A percentile compares a stretch with the other conserved stretches of the same genome.
Conservation (phyloP, 257 asterid species). For the Solanum etuberosum region DNA sequence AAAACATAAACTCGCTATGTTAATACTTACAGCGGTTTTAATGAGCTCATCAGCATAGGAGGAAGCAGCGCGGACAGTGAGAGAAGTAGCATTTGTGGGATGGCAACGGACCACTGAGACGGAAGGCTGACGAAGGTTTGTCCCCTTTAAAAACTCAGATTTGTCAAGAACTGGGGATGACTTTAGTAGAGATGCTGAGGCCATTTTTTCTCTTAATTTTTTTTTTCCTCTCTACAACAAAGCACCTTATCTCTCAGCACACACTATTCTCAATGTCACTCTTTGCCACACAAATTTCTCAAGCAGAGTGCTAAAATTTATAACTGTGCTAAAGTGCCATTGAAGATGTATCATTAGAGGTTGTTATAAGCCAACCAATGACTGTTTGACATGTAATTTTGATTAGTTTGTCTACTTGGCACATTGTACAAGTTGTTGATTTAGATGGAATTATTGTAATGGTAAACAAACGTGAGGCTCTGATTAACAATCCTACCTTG, state of each 20-base stretch:
- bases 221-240: not conserved
- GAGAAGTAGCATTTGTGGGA: slow-evolving; percentile 29
- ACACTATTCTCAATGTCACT: slow-evolving; percentile 10
- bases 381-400: slow-evolving; percentile 20
- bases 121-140: slow-evolving; percentile 49
- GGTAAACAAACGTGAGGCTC: slow-evolving; percentile 22
- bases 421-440: slow-evolving; percentile 20
- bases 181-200: slow-evolving; percentile 82
- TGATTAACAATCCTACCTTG: not conserved
- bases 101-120: slow-evolving; percentile 36
- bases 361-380: slow-evolving; percentile 46
- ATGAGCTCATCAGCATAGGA: slow-evolving; percentile 86
- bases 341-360: slow-evolving; percentile 64
- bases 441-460: slow-evolving; percentile 16
- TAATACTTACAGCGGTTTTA: slow-evolving; percentile 62
- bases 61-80: slow-evolving; percentile 51
- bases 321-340: slow-evolving; percentile 8
- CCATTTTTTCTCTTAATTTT: slow-evolving; percentile 34
- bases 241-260: slow-evolving; percentile 34
- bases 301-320: slow-evolving; percentile 13
- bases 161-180: slow-evolving; percentile 65
- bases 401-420: slow-evolving; percentile 24
- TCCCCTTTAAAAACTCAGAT: slow-evolving; percentile 74
- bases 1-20: too few relatives aligned
- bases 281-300: slow-evolving; percentile 36